phyloP scores from a whole-genome alignment of 1,139 yeast genomes.

The Scheffersomyces lignicola region DNA sequence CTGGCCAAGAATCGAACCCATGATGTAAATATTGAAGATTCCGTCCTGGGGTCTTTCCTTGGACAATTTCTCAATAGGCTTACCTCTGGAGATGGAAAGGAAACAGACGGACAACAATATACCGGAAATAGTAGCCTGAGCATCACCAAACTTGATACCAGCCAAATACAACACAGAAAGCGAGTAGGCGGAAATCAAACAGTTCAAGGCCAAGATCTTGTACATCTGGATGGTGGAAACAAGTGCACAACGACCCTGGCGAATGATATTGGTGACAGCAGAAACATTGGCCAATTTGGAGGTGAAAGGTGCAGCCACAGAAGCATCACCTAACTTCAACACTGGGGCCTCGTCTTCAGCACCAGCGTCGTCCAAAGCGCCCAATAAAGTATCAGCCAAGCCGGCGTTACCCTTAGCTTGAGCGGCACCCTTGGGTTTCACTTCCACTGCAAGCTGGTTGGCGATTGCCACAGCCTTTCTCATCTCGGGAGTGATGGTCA shows the following conservation, averaged over 20 bases:
- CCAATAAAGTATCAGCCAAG: conserved; percentile 73
- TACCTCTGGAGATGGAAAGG: conserved; percentile 92
- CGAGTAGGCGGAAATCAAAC: conserved; percentile 95
- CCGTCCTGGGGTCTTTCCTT: conserved; percentile 98
- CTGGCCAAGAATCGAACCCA: conserved; percentile 97
- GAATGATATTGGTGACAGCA: conserved; percentile 88
- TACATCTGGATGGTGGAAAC: conserved; percentile 99
- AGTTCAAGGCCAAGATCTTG: conserved; percentile 93
- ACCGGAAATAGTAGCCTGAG: conserved; percentile 94
- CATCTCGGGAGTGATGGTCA: conserved; percentile 68
- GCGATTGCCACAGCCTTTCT: conserved; percentile 56
- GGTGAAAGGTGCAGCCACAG: conserved; percentile 99
- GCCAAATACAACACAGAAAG: conserved; percentile 91
- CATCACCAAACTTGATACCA: conserved; percentile 98
- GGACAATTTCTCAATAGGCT: conserved; percentile 83
- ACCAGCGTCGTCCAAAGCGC: conserved; percentile 67
- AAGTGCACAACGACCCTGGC: conserved; percentile 98
- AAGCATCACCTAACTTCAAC: conserved; percentile 95
- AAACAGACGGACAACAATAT: conserved; percentile 89
- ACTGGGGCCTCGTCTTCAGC: conserved; percentile 88
- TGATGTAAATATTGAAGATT: conserved; percentile 88
- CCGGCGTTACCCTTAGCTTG: conserved; percentile 34
- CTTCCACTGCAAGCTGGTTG: conserved; percentile 24
- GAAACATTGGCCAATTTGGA: conserved; percentile 91
- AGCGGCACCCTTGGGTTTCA: conserved; percentile 28